Evolutionary conservation across 441 rosid genomes (phyloP), one percentile per base, ranked within the genome.

Genomic region (Jatropha podagrica): DNA sequence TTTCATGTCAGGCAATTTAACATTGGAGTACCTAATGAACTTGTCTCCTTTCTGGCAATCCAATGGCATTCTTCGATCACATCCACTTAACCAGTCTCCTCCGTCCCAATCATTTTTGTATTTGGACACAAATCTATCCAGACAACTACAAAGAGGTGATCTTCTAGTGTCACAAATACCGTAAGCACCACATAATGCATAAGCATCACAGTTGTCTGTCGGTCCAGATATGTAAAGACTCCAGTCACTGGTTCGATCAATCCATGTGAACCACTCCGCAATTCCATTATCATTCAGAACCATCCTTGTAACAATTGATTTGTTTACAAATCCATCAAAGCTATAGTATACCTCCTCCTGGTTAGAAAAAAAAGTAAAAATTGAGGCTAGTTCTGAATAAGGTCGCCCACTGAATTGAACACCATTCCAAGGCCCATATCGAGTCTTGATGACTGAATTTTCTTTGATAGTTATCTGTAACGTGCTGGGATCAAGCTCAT

Each of bases 131-230:
- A 73, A 73, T 51, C 58, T 40, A 49, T 49, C n/a, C 61, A 73
- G 32, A 37, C 76, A 73, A 18, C 46, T 20, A 52, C 76, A 73
- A 3, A 63, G 40, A 18, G 76, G 76, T 0, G 51, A 32, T 20
- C 49, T 63, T 60, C 68, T 32, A 7, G 63, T 20, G 11, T 20
- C 66, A n/a, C 76, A 73, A 37, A 49, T 63, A 38, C 48, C 76
- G 48, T 73, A 38, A 62, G 69, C 23, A 73, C 76, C 80, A 66
- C 76, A 77, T 2, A 58, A n/a, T 18, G 46, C 60, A 61, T 75
- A 75, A n/a, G n/a, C 48, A 62, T 75, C 78, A n/a, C 78, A 75
- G 7, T 65, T n/a, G 51, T 66, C 67, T 6, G 37, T n/a, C 4
- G 64, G 79, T 3, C 48, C n/a, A 26, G 37, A 5, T 8, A n/a